Evolutionary conservation across 768 basidiomycete species (phyloP).

Genomic region (Tylopilus sp.): DNA sequence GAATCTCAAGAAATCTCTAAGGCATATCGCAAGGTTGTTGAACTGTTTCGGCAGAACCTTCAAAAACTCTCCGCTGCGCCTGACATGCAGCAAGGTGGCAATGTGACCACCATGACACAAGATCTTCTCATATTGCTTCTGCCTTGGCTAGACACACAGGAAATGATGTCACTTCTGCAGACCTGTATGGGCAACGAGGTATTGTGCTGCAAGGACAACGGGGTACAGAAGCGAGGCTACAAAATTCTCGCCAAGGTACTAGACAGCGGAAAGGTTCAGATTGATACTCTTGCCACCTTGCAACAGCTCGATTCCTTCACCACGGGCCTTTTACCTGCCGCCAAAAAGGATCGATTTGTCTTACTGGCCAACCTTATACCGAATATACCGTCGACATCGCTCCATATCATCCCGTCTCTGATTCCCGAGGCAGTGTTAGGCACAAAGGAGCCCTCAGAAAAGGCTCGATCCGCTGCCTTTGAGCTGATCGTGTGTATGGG

Average conservation of each 20-base stretch:
- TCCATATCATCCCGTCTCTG: conserved; percentile 84
- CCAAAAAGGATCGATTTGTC: conserved; percentile 90
- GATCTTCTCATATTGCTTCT: conserved; percentile 86
- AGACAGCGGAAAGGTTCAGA: conserved; percentile 55
- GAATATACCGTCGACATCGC: conserved; percentile 58
- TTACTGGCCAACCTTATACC: conserved; percentile 70
- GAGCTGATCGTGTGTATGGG: conserved; percentile 91
- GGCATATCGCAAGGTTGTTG: conserved; percentile 75
- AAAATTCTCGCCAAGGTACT: conserved; percentile 76
- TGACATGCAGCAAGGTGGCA: conserved; percentile 35
- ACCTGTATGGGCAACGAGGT: conserved; percentile 67
- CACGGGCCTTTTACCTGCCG: conserved; percentile 69
- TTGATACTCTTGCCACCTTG: conserved; percentile 58
- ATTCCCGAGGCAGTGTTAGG: conserved; percentile 94
- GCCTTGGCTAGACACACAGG: conserved; percentile 62
- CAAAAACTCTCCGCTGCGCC: conserved; percentile 34
- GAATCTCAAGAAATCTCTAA: conserved; percentile 73
- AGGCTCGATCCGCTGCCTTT: conserved; percentile 84
- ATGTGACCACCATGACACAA: conserved; percentile 59
- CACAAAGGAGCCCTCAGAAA: conserved; percentile 96
- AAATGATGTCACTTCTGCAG: conserved; percentile 62
- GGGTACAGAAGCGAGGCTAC: conserved; percentile 94
- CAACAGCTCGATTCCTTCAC: conserved; percentile 62
- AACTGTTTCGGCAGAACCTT: conserved; percentile 66
- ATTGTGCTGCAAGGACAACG: conserved; percentile 75